phyloP scores from a whole-genome alignment of 768 basidiomycete species.

The Auricularia sp. region DNA sequence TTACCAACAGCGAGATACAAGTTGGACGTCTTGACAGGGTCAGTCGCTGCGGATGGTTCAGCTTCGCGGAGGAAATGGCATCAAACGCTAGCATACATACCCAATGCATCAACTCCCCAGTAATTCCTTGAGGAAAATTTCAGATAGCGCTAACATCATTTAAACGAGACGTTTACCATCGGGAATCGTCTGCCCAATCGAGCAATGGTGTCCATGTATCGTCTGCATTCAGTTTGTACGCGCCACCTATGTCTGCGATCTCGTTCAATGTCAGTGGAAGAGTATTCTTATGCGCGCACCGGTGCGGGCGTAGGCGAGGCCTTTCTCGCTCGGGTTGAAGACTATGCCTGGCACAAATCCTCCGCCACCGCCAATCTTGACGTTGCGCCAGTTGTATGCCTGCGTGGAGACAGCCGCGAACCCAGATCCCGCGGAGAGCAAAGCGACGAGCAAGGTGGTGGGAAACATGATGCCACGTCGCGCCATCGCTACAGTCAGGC shows the following conservation, averaged over 20 bases:
- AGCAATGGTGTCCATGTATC: conserved; percentile 53
- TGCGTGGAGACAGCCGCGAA: neutral
- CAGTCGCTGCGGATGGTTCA: conserved; percentile 16
- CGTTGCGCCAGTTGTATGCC: conserved; percentile 43
- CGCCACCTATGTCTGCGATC: conserved; percentile 22
- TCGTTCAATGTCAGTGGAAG: neutral
- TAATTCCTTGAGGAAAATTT: conserved; percentile 18
- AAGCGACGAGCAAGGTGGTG: neutral
- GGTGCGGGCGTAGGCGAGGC: conserved; percentile 53
- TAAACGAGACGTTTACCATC: conserved; percentile 30
- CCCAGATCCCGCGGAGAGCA: neutral
- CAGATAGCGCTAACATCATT: neutral
- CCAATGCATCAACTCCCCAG: conserved; percentile 52
- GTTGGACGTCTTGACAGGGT: conserved; percentile 45
- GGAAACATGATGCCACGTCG: neutral
- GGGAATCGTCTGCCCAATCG: conserved; percentile 38
- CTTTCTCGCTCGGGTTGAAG: conserved; percentile 51
- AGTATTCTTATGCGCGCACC: conserved; percentile 24
- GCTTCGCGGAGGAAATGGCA: neutral
- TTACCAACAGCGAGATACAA: conserved; percentile 34
- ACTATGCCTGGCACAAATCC: conserved; percentile 46
- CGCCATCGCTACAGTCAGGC: neutral
- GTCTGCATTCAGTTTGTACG: conserved; percentile 50
- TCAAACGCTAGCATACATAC: conserved; percentile 17
- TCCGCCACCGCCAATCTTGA: conserved; percentile 30